Base-by-base conservation (phyloP, 176 grass and related monocot species). In the Phoenix roebelenii region DNA sequence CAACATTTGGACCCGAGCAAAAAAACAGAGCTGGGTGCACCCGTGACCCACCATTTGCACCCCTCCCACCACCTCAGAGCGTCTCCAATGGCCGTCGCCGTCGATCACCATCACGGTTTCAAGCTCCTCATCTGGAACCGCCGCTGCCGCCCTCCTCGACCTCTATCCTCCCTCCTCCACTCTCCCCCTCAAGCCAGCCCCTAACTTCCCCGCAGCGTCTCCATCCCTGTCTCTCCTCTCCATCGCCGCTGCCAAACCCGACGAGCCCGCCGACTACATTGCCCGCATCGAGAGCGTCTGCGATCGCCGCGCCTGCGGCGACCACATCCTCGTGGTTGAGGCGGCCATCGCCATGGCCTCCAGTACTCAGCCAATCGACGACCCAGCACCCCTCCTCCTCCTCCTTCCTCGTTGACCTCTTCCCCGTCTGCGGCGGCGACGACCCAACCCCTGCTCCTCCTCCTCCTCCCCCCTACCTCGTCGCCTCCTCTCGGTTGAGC, bases 281-380 rank as follows among this genome's bases (percentile, higher is more conserved):
- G 74, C 85, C 3, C 69, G 69, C 49, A 77, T 90, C 63, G 79
- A 90, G 70, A 63, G 77, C 63, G 54, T 81, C 23, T 72, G 68
- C 28, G 81, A 72, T 51, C 58, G 65, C n/a, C 63, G 75, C 22
- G 67, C 86, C 14, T 55, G 50, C 35, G 70, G 72, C 3, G 72
- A 85, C 54, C 81, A 84, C 15, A 68, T 77, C 52, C 86, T 90
- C 48, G 83, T 96, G 68, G 78, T 60, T 49, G 86, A 90, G 77
- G 77, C 80, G 18, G 77, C 72, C 55, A 60, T 74, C 19, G 80
- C 78, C 15, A 79, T 96, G 53, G 70, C 68, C 26, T 81, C 67
- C 3, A 80, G 91, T 20, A 70, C 78, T 4, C 66, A 79, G 18
- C 77, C 85, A 0, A 66, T 90, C 15, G 25, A 28, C 3, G 25